Evolutionary conservation across 306 rosid species (phyloP).

Genomic region (Cotoneaster glaucophyllus): DNA sequence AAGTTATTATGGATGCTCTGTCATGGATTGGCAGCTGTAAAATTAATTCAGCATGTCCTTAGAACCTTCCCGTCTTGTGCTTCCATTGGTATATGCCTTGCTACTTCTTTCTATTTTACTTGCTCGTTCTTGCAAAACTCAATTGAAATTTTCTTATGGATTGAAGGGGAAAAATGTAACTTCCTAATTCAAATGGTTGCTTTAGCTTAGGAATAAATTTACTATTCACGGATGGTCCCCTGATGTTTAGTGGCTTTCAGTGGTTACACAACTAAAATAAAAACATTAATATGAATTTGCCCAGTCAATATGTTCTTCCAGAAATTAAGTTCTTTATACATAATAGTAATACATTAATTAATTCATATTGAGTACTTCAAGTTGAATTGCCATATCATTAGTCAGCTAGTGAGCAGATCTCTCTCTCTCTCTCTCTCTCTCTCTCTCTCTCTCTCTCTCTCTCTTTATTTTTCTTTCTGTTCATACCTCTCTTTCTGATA

Average conservation of each 20-base stretch:
- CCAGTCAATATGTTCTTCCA: background rate
- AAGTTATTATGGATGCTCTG: conserved; percentile 67
- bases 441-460: conserved; percentile 3
- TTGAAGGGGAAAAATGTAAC: background rate
- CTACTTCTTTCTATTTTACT: background rate
- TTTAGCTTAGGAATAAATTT: background rate
- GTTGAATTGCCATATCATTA: background rate
- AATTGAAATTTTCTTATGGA: background rate
- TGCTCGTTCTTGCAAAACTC: background rate
- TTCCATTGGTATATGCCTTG: conserved; percentile 61
- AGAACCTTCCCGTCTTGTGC: conserved; percentile 80
- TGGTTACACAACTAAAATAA: background rate
- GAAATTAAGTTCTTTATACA: background rate
- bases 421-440: background rate
- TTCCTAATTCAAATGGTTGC: background rate
- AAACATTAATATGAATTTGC: background rate
- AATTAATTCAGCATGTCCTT: conserved; percentile 65
- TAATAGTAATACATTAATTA: background rate
- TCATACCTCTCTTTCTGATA: background rate
- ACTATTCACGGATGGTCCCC: background rate
- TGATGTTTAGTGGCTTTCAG: background rate
- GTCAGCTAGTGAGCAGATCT: background rate
- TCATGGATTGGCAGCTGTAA: conserved; percentile 79
- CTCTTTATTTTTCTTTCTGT: background rate
- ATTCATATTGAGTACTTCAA: background rate